Conservation (phyloP, 495 filamentous ascomycete genomes). For the Aspergillus bertholletiae region DNA sequence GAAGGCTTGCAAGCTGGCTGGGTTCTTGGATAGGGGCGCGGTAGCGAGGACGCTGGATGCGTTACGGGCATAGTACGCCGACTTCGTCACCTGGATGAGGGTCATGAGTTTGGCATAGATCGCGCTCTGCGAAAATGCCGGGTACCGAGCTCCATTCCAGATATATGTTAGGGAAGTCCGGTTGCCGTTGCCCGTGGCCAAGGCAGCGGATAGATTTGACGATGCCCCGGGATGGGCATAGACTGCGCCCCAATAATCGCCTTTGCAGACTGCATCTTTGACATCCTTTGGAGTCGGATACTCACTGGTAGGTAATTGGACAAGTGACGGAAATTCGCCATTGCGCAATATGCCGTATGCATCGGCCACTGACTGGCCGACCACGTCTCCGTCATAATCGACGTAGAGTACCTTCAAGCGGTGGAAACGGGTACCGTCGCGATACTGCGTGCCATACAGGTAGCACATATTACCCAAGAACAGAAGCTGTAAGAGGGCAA, state of each 20-base stretch:
- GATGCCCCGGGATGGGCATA: constrained; percentile 30
- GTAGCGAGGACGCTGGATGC: constrained; percentile 20
- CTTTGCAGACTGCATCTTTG: constrained; percentile 28
- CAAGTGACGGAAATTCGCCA: constrained; percentile 28
- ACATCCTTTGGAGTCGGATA: constrained; percentile 21
- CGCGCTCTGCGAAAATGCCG: constrained; percentile 26
- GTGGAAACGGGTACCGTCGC: constrained; percentile 24
- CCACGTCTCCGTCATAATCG: constrained; percentile 42
- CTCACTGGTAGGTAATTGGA: constrained; percentile 12
- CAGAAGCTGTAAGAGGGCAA: constrained; percentile 13
- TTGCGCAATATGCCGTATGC: constrained; percentile 32
- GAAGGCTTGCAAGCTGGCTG: constrained; percentile 26
- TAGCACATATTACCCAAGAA: constrained; percentile 37
- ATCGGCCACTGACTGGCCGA: constrained; percentile 31
- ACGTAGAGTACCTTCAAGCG: constrained; percentile 36
- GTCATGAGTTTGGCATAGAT: constrained; percentile 24
- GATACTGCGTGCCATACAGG: constrained; percentile 32
- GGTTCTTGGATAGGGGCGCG: constrained; percentile 11
- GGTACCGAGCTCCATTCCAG: constrained; percentile 46
- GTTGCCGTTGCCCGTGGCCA: constrained; percentile 23
- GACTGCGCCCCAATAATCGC: constrained; percentile 37
- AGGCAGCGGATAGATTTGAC: constrained; percentile 20
- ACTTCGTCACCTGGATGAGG: constrained; percentile 23
- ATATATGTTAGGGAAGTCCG: constrained; percentile 29
- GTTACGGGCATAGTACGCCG: constrained; percentile 26